Base-by-base conservation (phyloP, 306 rosid species). In the Lathyrus sativus region DNA sequence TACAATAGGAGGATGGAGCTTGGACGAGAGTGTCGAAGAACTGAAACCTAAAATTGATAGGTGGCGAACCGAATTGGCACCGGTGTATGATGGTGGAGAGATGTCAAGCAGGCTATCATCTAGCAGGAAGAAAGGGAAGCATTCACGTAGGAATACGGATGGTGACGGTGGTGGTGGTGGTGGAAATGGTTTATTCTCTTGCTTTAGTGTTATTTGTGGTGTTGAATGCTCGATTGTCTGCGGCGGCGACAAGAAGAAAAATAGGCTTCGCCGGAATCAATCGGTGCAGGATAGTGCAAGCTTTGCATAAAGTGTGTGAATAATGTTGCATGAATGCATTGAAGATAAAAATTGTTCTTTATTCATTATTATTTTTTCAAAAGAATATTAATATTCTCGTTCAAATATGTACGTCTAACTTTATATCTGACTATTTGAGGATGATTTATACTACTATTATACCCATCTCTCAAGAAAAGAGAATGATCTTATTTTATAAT, bases 191-290 rank as follows among this genome's bases (percentile, higher is more conserved):
- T 63, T 90, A 18, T 95, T 95, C 75, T 95, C 99, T 3, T 95
- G 99, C 78, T 95, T 95, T 64, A 95, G 99, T 60, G 90, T 87
- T 33, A 88, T 95, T 0, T 95, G 97, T 54, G 99, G 99, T 1
- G 78, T 85, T 33, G 83, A 95, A 54, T 95, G 97, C 72, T 77
- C 91, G 70, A 88, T 95, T 0, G 96, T 95, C 2, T 90, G 96
- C 39, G 97, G 98, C 0, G 85, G 87, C 1, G 78, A 59, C 2
- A 18, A 44, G 3, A 73, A 15, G 38, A 67, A 71, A 51, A 87
- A 75, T 5, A 71, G 62, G 1, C 82, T 76, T 51, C 68, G 61
- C 9, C 81, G 81, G 5, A 55, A 75, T 63, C 78, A 88, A 1
- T 86, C 96, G 0, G 74, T 22, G 0, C 85, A 75, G 0, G 85